Percentiles rank a stretch among this genome's conserved stretches.
Conservation (phyloP, 2,329 filamentous ascomycete species). For the Cytospora schulzeri region DNA sequence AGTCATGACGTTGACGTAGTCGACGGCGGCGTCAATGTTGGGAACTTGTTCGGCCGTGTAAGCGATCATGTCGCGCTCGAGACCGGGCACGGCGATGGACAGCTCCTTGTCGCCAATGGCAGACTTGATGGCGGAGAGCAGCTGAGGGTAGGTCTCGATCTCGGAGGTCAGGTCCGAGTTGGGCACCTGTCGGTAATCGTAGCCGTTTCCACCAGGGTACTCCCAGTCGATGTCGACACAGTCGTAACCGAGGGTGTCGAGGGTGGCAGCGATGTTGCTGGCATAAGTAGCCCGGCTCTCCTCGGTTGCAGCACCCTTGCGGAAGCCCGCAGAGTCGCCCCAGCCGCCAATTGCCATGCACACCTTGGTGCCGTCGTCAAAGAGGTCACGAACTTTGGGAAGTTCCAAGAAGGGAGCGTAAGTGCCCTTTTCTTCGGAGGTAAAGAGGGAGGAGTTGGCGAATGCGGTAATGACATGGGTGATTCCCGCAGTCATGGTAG, state of each 20-base stretch:
- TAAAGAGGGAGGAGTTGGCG: constrained; percentile 53
- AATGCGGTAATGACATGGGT: constrained; percentile 60
- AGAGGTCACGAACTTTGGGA: constrained; percentile 53
- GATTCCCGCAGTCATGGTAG: constrained; percentile 44
- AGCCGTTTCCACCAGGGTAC: constrained; percentile 66
- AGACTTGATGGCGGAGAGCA: constrained; percentile 60
- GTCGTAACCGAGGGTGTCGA: constrained; percentile 59
- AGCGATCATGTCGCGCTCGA: constrained; percentile 66
- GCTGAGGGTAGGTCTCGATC: constrained; percentile 62
- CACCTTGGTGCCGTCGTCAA: constrained; percentile 56
- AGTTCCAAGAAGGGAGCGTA: constrained; percentile 59
- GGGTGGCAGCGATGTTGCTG: constrained; percentile 56
- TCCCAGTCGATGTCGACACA: constrained; percentile 70
- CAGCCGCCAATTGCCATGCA: constrained; percentile 68
- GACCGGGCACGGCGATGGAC: constrained; percentile 69
- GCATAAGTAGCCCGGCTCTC: constrained; percentile 55
- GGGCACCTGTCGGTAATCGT: constrained; percentile 66
- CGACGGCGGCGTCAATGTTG: constrained; percentile 59
- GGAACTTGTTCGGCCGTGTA: constrained; percentile 62
- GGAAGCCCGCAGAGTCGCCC: constrained; percentile 63
- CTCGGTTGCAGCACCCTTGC: constrained; percentile 49
- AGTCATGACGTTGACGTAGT: constrained; percentile 70
- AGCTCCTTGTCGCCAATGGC: constrained; percentile 64
- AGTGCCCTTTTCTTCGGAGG: constrained; percentile 42
- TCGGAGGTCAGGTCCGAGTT: constrained; percentile 64